Evolutionary conservation across 1,284 basidiomycete genomes (phyloP), one percentile per base, ranked within the genome.

Genomic region (Sporisorium reilianum): DNA sequence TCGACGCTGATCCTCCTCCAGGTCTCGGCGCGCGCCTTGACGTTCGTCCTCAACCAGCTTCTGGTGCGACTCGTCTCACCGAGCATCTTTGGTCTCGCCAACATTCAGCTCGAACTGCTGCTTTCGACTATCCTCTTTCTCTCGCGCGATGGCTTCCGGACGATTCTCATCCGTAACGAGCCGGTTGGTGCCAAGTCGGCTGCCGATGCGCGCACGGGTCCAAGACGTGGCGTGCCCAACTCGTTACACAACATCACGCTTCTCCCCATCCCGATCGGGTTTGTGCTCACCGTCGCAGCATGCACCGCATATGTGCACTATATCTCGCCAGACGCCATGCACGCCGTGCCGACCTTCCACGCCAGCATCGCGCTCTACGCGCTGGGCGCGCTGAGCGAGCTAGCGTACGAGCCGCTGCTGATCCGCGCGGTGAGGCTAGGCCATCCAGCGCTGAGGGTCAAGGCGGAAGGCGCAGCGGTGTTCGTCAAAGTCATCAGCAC

Each of bases 71-170:
- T 95, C 40, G 91, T 92, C 0, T 90, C 93, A 1, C 95, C 96
- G 0, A 89, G 89, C 55, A 91, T 92, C 16, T 97, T 95, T 79
- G 93, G 93, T 7, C 92, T 92, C 0, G 92, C 92, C 11, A 89
- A 92, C 4, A 91, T 95, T 60, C 93, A 94, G 79, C 92, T 95
- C 84, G 93, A 95, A 80, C 88, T 92, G 34, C 85, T 99, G 28
- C 89, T 93, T 38, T 93, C 91, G 69, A 94, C 94, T 14, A 92
- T 97, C 77, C 88, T 99, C 40, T 97, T 98, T 83, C 88, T 98
- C 8, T 91, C 92, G 30, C 88, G 96, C 11, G 97, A 99, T 85
- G 95, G 95, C 5, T 89, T 98, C 1, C 68, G 79, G 0, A 74
- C 71, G 6, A 67, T 72, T 12, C 64, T 79, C 23, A 64, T 77